Evolutionary conservation across 202 grass and related monocot species (phyloP).

Genomic region (Schoenoplectus triqueter): DNA sequence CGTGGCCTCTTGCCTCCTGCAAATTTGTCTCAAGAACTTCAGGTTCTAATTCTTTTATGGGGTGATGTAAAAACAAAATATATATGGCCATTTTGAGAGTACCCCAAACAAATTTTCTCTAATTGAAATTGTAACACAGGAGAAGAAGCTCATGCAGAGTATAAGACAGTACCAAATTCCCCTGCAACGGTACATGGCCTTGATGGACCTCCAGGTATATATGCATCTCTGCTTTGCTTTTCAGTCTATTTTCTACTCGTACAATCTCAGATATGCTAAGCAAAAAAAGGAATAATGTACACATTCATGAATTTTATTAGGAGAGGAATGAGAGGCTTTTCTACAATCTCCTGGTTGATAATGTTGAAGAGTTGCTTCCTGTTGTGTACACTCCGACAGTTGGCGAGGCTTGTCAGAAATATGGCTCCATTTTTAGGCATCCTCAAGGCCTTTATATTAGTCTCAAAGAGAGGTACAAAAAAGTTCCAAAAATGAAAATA

Average conservation of each 20-base stretch:
- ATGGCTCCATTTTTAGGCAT: slow-evolving; percentile 76
- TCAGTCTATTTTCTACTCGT: neutral
- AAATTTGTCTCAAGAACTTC: slow-evolving; percentile 66
- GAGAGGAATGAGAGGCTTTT: slow-evolving; percentile 88
- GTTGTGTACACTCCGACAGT: slow-evolving; percentile 94
- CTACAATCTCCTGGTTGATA: slow-evolving; percentile 84
- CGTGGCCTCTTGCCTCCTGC: slow-evolving; percentile 74
- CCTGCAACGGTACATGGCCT: slow-evolving; percentile 69
- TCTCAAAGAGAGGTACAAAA: slow-evolving; percentile 77
- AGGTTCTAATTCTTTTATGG: slow-evolving; percentile 41
- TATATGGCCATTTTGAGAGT: neutral
- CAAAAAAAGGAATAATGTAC: neutral
- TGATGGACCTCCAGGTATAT: slow-evolving; percentile 78
- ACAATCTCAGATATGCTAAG: neutral
- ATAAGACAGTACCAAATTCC: slow-evolving; percentile 69
- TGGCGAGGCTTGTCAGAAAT: slow-evolving; percentile 95
- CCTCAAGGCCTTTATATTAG: slow-evolving; percentile 85
- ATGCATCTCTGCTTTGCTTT: neutral
- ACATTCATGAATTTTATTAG: slow-evolving; percentile 41
- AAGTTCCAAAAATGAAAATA: neutral
- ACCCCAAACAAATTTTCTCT: slow-evolving; percentile 1
- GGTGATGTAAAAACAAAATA: neutral
- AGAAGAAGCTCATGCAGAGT: slow-evolving; percentile 86
- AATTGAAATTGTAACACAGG: slow-evolving; percentile 48
- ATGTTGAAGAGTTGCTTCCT: slow-evolving; percentile 90